These are phyloP conservation scores for Aspergillus bridgeri DNA, from an alignment of 495 filamentous ascomycete genomes.

Conservation along the genomic window DNA sequence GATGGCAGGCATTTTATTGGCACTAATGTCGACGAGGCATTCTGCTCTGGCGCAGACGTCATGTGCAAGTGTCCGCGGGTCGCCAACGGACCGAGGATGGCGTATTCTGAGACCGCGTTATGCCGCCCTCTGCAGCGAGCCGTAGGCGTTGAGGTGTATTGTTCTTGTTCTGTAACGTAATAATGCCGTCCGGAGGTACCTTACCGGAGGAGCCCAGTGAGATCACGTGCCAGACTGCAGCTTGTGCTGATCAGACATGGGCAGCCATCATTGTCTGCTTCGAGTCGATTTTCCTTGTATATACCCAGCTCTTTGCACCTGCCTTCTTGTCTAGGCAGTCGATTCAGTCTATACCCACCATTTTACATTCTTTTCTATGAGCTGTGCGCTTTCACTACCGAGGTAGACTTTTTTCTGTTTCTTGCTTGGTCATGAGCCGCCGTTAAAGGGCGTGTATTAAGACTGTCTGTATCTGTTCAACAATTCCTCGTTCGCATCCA, in stretches of 20 bases:
- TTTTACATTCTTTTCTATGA: background rate
- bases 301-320: background rate
- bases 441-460: constrained; percentile 4
- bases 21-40: background rate
- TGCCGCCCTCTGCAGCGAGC: background rate
- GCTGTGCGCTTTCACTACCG: constrained; percentile 1
- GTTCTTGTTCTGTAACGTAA: constrained; percentile 4
- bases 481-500: background rate
- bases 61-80: constrained; percentile 20
- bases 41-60: constrained; percentile 12
- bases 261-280: constrained; percentile 9
- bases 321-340: background rate
- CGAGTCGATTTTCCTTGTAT: background rate
- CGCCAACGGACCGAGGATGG: constrained; percentile 17
- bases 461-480: background rate
- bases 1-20: constrained; percentile 10
- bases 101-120: background rate
- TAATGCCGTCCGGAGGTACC: background rate
- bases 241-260: constrained; percentile 11
- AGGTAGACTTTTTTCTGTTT: background rate
- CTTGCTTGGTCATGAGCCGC: constrained; percentile 8
- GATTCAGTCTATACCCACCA: background rate
- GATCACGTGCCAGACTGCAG: constrained; percentile 17
- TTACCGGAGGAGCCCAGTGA: too few relatives aligned
- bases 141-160: background rate